These are phyloP conservation scores for Zelopaecilomyces penicillatus DNA, from an alignment of 2,329 filamentous ascomycete species.

Conservation along the genomic window DNA sequence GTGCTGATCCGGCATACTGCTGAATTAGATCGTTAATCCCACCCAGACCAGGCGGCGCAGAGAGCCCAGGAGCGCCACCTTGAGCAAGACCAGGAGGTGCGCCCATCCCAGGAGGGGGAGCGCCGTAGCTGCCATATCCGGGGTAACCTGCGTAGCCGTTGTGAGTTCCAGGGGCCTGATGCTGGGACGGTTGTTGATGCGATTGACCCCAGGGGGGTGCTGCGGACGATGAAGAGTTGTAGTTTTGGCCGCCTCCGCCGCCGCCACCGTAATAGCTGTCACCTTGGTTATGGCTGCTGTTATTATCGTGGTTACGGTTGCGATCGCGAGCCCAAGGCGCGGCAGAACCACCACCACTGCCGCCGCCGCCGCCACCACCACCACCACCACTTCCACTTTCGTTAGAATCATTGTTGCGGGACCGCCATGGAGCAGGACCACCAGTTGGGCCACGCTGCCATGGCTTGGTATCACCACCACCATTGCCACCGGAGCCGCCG, in stretches of 20 bases:
- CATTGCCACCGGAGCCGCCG: constrained; percentile 24
- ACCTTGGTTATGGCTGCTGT: constrained; percentile 18
- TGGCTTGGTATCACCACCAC: constrained; percentile 58
- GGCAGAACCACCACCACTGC: constrained; percentile 35
- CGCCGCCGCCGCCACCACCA: constrained; percentile 30
- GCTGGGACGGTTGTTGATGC: constrained; percentile 19
- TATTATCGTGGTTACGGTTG: constrained; percentile 36
- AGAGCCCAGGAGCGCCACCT: constrained; percentile 39
- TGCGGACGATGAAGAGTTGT: constrained; percentile 16
- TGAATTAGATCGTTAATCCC: constrained; percentile 59
- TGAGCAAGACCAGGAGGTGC: constrained; percentile 32
- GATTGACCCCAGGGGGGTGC: constrained; percentile 39
- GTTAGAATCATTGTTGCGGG: constrained; percentile 44
- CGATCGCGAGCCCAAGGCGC: constrained; percentile 58
- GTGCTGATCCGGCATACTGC: constrained; percentile 48
- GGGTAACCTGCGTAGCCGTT: constrained; percentile 50
- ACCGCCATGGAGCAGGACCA: constrained; percentile 73
- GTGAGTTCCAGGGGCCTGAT: constrained; percentile 44
- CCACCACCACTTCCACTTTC: constrained; percentile 35
- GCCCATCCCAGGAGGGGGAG: constrained; percentile 33
- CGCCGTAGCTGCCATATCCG: constrained; percentile 41
- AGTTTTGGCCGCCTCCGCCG: constrained; percentile 17
- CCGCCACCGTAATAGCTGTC: constrained; percentile 22
- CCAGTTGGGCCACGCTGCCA: constrained; percentile 85
- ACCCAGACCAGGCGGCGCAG: constrained; percentile 46